Conservation (phyloP, 371 early-diverging fungal genomes). For the Parasitella parasitica region DNA sequence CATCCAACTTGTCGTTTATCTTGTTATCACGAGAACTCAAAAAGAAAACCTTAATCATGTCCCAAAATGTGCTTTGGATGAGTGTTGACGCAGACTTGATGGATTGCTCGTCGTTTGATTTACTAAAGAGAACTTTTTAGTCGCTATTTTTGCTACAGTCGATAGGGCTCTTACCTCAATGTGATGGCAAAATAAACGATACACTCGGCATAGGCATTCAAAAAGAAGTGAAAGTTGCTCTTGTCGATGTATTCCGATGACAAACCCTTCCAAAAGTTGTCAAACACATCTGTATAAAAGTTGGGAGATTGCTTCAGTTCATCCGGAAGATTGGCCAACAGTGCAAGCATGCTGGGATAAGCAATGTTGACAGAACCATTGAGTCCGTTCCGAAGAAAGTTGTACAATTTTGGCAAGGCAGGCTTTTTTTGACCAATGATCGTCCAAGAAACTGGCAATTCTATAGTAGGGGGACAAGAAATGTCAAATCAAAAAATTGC, state of each 20-base stretch:
- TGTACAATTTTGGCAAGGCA: conserved; percentile 57
- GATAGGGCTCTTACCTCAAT: conserved; percentile 31
- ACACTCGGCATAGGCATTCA: conserved; percentile 66
- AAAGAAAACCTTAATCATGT: conserved; percentile 20
- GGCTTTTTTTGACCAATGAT: conserved; percentile 66
- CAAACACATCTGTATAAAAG: conserved; percentile 63
- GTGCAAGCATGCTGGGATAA: conserved; percentile 73
- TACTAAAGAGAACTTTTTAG: conserved; percentile 1
- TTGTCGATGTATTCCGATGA: conserved; percentile 51
- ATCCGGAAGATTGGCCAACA: conserved; percentile 58
- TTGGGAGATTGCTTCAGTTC: conserved; percentile 48
- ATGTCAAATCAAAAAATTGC: background rate
- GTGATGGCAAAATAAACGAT: conserved; percentile 53
- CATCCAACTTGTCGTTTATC: conserved; percentile 26
- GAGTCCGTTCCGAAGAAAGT: conserved; percentile 64
- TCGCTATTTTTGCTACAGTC: too few species aligned
- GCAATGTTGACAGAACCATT: conserved; percentile 63
- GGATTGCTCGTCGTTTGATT: conserved; percentile 6
- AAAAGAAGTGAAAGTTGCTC: conserved; percentile 49
- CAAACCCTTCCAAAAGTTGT: conserved; percentile 69
- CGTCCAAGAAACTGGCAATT: conserved; percentile 69
- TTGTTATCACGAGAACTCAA: conserved; percentile 13
- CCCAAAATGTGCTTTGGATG: conserved; percentile 20
- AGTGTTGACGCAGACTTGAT: background rate
- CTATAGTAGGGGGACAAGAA: conserved; percentile 26